phyloP scores from a whole-genome alignment of 306 rosid genomes.

The Leucaena leucocephala region DNA sequence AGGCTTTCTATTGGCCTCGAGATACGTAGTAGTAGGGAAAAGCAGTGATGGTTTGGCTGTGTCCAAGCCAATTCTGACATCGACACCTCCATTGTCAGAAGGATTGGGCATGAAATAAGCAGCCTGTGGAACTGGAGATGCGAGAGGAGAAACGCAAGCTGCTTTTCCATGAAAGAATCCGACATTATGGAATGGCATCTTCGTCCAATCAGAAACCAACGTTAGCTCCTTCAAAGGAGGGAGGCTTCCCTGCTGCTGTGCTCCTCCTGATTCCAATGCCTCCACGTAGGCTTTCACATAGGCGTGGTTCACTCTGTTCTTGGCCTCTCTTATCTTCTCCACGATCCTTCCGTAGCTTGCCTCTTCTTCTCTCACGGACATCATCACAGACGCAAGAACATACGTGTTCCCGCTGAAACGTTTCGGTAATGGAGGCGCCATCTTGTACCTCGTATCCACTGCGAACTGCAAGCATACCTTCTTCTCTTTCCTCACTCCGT shows the following conservation, averaged over 20 bases:
- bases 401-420: constrained; percentile 78
- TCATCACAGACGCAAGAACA: constrained; percentile 71
- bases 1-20: neutral
- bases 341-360: constrained; percentile 46
- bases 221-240: constrained; percentile 77
- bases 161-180: constrained; percentile 56
- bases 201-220: constrained; percentile 77
- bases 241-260: constrained; percentile 43
- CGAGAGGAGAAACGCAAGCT: constrained; percentile 60
- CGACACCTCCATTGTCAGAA: constrained; percentile 41
- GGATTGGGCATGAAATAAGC: constrained; percentile 71
- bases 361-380: constrained; percentile 49
- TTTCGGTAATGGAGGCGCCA: constrained; percentile 54
- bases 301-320: constrained; percentile 50
- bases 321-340: constrained; percentile 60
- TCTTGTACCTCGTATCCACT: constrained; percentile 64
- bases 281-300: constrained; percentile 61
- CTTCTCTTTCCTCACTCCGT: constrained; percentile 49
- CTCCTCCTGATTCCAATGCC: constrained; percentile 48
- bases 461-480: constrained; percentile 73
- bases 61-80: constrained; percentile 65
- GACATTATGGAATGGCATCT: constrained; percentile 72
- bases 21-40: constrained; percentile 52
- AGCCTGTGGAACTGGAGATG: constrained; percentile 62
- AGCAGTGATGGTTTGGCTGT: constrained; percentile 34